Evolutionary conservation across 2,329 filamentous ascomycete genomes (phyloP), one percentile per base, ranked within the genome.

Genomic region (Cercospora sp.): DNA sequence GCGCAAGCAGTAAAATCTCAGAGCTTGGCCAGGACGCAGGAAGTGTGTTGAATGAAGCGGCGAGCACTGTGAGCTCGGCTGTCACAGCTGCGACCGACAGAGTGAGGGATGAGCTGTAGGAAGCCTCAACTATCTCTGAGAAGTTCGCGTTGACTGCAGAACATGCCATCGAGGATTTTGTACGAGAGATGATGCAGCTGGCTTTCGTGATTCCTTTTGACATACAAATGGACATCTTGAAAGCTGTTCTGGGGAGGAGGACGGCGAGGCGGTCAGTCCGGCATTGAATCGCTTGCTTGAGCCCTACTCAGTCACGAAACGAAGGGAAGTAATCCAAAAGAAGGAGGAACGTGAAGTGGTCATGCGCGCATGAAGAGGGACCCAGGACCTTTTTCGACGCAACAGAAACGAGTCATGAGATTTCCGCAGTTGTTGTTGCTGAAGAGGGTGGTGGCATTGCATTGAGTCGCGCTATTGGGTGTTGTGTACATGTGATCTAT

Each of bases 1-100:
- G 80, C 45, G 84, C 83, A 28, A 81, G 81, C 63, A 80, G 77
- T 59, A 77, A 77, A 12, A 79, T 85, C 62, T 77, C 75, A 1
- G 80, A 79, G 37, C 76, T 83, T 60, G 81, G 80, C 10, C 79
- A 74, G 2, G 74, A 73, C 32, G 77, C 72, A 24, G 70, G 69
- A 63, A 70, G 73, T 24, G 78, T 76, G 5, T 78, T 73, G 7
- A 69, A 75, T 1, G 77, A 73, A 6, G 73, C 72, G 5, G 72
- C 73, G 0, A 74, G 76, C 61, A 77, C 73, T 51, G 45, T 51
- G 21, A 51, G 45, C 5, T 51, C 45, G 10, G 45, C 45, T 24
- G 45, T 51, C 12, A 51, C 45, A 9, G 45, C 45, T 51, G 45
- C 45, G 45, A 51, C 18, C 12, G 45, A 51, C 45, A 51, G 45